These are phyloP conservation scores for Arthrobotrys musiformis DNA, from an alignment of 2,329 filamentous ascomycete genomes.

Conservation along the genomic window DNA sequence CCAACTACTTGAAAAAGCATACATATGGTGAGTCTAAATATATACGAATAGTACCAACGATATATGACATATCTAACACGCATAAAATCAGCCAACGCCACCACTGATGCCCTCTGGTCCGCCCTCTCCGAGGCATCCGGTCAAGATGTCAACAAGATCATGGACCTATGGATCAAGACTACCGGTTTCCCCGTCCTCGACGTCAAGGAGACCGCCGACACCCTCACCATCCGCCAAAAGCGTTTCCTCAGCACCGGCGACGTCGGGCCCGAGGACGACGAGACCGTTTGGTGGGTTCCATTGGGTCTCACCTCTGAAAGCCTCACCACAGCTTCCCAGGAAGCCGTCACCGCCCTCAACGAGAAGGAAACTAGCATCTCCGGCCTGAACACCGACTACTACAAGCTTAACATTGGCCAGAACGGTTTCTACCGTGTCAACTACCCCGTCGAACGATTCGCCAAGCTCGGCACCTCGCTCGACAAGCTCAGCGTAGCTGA, in stretches of 20 bases:
- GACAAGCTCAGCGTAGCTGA: conserved; percentile 82
- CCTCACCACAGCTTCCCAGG: conserved; percentile 64
- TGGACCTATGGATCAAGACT: conserved; percentile 94
- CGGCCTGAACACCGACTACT: conserved; percentile 81
- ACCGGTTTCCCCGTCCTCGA: conserved; percentile 94
- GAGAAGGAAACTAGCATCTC: conserved; percentile 80
- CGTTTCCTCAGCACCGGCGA: conserved; percentile 93
- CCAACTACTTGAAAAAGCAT: conserved; percentile 87
- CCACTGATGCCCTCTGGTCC: conserved; percentile 89
- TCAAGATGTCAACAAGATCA: conserved; percentile 84
- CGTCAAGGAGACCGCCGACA: conserved; percentile 81
- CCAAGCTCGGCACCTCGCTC: conserved; percentile 80
- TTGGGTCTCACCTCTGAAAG: conserved; percentile 82
- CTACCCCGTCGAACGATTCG: conserved; percentile 84
- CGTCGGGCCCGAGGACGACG: conserved; percentile 87
- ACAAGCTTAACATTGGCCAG: conserved; percentile 91
- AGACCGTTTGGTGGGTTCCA: conserved; percentile 95
- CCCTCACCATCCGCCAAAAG: conserved; percentile 83
- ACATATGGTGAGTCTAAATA: conserved; percentile 72
- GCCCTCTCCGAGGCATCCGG: conserved; percentile 88
- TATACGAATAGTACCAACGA: neutral
- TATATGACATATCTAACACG: conserved; percentile 8
- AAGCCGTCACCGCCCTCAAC: conserved; percentile 75
- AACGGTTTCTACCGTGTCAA: conserved; percentile 93
- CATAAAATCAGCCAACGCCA: conserved; percentile 72